Base-by-base conservation (phyloP, 2,329 filamentous ascomycete genomes). In the Fusarium sp. region DNA sequence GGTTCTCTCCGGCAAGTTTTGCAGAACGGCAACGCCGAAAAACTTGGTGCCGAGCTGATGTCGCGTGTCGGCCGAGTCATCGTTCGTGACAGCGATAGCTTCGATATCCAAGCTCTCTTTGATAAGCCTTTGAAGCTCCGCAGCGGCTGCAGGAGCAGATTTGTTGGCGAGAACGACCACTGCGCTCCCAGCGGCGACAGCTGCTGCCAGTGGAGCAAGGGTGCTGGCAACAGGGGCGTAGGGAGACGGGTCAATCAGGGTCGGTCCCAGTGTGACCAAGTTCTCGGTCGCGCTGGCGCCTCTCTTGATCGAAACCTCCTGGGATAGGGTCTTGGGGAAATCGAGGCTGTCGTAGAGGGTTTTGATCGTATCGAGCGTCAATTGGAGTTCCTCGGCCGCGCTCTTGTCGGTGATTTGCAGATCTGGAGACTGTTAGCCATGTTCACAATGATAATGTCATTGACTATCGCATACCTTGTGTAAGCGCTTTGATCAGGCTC, bases 351-450 rank as follows among this genome's bases (percentile, higher is more conserved):
- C 48, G 29, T 67, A 65, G 10, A 67, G 65, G 6, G 5, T 29
- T 56, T 67, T 67, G 48, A 67, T 48, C 8, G 60, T 45, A 11
- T 57, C 45, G 31, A 67, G 60, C 3, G 60, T 18, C 48, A 65
- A 20, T 31, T 67, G 65, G 9, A 65, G 2, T 16, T 67, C 65
- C 11, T 57, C 60, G 43, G 37, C 60, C 31, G 60, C 65, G 22
- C 61, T 65, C 6, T 31, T 33, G 50, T 39, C 31, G 2, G 60
- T 31, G 5, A 18, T 65, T 16, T 65, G 65, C 1, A 65, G 22
- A 33, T 65, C 65, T 67, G 8, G 4, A 24, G 27, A 29, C 27
- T 29, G 27, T 29, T 29, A 29, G 27, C 27, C 27, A 29, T 39
- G 37, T 39, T 7, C 16, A 16, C 37, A 18, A n/a, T 8, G 10